These are phyloP conservation scores for Tribonema minus DNA, from an alignment of 108 stramenopile genomes.

Conservation along the genomic window DNA sequence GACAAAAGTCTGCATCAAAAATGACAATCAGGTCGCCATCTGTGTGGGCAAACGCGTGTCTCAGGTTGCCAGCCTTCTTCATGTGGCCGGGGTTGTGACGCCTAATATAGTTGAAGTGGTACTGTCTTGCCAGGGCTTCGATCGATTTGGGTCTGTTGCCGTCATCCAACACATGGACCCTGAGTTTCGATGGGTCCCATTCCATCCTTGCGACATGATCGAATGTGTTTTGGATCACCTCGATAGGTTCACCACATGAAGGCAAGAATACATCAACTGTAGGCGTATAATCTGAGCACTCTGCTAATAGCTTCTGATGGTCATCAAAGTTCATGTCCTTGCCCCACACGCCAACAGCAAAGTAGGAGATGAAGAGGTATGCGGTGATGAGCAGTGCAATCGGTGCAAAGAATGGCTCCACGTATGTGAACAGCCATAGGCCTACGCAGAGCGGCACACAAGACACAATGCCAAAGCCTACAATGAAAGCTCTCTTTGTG, in stretches of 20 bases:
- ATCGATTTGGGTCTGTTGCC: slow-evolving; percentile 14
- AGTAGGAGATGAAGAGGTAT: slow-evolving; percentile 19
- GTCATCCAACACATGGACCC: slow-evolving; percentile 13
- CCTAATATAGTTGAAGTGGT: slow-evolving; percentile 16
- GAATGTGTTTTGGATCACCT: slow-evolving; percentile 5
- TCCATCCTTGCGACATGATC: slow-evolving; percentile 5
- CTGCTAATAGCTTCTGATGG: no score
- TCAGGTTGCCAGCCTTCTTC: no score
- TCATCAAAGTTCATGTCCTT: slow-evolving; percentile 12
- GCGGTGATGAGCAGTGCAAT: slow-evolving; percentile 7
- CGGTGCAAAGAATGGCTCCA: slow-evolving; percentile 10
- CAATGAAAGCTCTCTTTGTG: not conserved
- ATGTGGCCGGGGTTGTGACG: slow-evolving; percentile 1
- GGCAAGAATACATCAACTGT: slow-evolving; percentile 11
- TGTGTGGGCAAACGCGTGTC: slow-evolving; percentile 17
- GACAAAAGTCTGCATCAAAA: no score
- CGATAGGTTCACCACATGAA: slow-evolving; percentile 1
- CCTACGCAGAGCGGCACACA: not conserved
- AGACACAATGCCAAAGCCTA: slow-evolving; percentile 4
- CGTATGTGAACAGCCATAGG: slow-evolving; percentile 15
- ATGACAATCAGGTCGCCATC: slow-evolving; percentile 8
- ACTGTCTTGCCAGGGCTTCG: slow-evolving; percentile 2
- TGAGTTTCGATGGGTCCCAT: not conserved
- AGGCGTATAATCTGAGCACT: no score
- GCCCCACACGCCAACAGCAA: slow-evolving; percentile 20